phyloP scores from a whole-genome alignment of 2,329 filamentous ascomycete genomes.

The Ophiocordyceps sinensis region DNA sequence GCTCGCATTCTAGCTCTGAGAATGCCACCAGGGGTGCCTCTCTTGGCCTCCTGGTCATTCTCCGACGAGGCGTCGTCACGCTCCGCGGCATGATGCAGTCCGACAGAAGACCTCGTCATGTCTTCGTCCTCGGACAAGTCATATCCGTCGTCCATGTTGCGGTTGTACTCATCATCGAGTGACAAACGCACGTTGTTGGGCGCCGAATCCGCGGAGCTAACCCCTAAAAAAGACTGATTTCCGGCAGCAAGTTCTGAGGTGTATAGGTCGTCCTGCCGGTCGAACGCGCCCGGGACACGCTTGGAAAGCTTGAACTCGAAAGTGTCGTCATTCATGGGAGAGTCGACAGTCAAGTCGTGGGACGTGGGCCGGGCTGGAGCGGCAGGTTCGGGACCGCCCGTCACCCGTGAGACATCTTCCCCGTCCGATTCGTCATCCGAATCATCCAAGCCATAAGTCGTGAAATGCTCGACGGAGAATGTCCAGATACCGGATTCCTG shows the following conservation, averaged over 20 bases:
- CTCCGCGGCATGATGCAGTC: slow-evolving; percentile 65
- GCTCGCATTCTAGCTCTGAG: slow-evolving; percentile 50
- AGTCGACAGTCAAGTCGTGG: slow-evolving; percentile 9
- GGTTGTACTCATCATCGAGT: slow-evolving; percentile 41
- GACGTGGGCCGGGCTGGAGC: slow-evolving; percentile 6
- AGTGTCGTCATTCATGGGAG: slow-evolving; percentile 36
- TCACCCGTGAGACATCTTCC: slow-evolving; percentile 13
- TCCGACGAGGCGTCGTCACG: slow-evolving; percentile 43
- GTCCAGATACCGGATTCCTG: slow-evolving; percentile 71
- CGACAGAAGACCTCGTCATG: slow-evolving; percentile 65
- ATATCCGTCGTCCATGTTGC: slow-evolving; percentile 59
- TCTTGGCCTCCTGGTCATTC: slow-evolving; percentile 31
- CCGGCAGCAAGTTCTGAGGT: slow-evolving; percentile 42
- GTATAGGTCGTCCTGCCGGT: slow-evolving; percentile 39
- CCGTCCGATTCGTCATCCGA: slow-evolving; percentile 56
- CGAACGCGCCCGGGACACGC: slow-evolving; percentile 68
- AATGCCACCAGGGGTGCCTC: slow-evolving; percentile 41
- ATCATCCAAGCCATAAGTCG: slow-evolving; percentile 76
- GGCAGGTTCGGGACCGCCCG: slow-evolving; percentile 10
- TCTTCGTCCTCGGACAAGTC: slow-evolving; percentile 56
- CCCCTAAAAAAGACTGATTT: slow-evolving; percentile 78
- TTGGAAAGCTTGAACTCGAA: slow-evolving; percentile 38
- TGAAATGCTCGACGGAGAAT: slow-evolving; percentile 93
- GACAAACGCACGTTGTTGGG: slow-evolving; percentile 44
- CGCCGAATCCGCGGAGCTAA: slow-evolving; percentile 73